Evolutionary conservation across 2,329 filamentous ascomycete species (phyloP).

Genomic region (Colletotrichum trifolii): DNA sequence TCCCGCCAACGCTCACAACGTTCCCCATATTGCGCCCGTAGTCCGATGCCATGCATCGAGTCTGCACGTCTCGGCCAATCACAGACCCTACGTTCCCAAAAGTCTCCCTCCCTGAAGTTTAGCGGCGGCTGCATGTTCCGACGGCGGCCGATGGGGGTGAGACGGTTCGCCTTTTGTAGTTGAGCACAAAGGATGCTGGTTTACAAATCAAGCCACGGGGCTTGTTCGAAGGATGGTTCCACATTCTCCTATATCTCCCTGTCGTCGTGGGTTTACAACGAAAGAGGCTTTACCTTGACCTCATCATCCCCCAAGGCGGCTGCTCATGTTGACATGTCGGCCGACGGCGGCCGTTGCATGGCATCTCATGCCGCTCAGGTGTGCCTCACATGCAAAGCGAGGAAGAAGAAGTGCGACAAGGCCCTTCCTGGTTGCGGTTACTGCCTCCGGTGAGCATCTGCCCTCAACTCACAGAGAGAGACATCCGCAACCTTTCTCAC

Average conservation of each 20-base stretch:
- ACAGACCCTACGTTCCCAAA: background rate
- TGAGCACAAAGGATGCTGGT: background rate
- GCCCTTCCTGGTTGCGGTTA: slow-evolving; percentile 29
- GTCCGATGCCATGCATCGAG: background rate
- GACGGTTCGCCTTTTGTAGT: too few relatives aligned
- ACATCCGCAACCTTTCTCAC: slow-evolving; percentile 7
- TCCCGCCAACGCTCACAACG: too few relatives aligned
- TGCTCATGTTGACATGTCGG: background rate
- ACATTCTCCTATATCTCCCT: background rate
- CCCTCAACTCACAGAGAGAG: slow-evolving; percentile 12
- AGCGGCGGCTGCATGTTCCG: slow-evolving; percentile 18
- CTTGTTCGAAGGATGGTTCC: too few relatives aligned
- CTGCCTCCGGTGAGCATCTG: slow-evolving; percentile 11
- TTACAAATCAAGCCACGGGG: slow-evolving; percentile 13
- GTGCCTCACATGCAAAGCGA: slow-evolving; percentile 31
- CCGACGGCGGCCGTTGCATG: background rate
- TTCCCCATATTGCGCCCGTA: background rate
- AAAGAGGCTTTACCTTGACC: too few relatives aligned
- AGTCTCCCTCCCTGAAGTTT: background rate
- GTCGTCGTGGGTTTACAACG: background rate
- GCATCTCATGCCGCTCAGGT: slow-evolving; percentile 9
- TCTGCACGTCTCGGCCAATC: background rate
- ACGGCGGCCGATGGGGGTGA: background rate
- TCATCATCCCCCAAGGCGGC: background rate
- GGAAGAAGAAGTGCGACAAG: slow-evolving; percentile 36